Conservation (phyloP, 441 rosid genomes). For the Manihot esculenta region DNA sequence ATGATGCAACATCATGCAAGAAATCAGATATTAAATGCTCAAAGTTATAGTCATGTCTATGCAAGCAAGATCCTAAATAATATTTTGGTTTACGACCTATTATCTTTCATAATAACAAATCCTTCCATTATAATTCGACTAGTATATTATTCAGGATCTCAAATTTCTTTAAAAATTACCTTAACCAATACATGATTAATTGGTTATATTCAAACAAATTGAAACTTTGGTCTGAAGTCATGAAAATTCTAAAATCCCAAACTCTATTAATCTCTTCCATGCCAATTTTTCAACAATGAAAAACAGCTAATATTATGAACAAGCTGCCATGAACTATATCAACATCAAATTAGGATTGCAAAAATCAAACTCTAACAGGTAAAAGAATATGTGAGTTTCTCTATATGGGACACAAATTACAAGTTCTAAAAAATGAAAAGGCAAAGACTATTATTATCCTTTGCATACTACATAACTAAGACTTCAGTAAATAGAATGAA, state of each 20-base stretch:
- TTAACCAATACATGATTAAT: not conserved
- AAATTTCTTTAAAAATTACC: not conserved
- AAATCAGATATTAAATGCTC: not conserved
- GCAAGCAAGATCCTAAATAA: constrained; percentile 4
- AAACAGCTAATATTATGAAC: not conserved
- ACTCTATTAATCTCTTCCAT: not conserved
- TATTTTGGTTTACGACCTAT: not conserved
- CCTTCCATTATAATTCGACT: not conserved
- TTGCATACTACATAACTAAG: not conserved
- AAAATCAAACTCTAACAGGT: not conserved
- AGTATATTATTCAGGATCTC: not conserved
- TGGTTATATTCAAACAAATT: not conserved
- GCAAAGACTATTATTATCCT: not conserved
- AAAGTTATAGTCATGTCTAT: not conserved
- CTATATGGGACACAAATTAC: not conserved
- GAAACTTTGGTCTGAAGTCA: not conserved
- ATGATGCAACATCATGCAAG: not conserved
- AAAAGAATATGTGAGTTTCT: not conserved
- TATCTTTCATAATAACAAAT: not conserved
- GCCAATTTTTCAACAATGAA: not conserved
- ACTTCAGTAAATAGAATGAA: not conserved
- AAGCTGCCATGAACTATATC: not conserved
- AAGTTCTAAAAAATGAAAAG: not conserved
- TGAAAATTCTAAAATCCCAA: too few species aligned
- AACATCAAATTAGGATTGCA: not conserved